Evolutionary conservation across 192 early-diverging fungal species (phyloP), one percentile per base, ranked within the genome.

Genomic region (Ramicandelaber brevisporus): DNA sequence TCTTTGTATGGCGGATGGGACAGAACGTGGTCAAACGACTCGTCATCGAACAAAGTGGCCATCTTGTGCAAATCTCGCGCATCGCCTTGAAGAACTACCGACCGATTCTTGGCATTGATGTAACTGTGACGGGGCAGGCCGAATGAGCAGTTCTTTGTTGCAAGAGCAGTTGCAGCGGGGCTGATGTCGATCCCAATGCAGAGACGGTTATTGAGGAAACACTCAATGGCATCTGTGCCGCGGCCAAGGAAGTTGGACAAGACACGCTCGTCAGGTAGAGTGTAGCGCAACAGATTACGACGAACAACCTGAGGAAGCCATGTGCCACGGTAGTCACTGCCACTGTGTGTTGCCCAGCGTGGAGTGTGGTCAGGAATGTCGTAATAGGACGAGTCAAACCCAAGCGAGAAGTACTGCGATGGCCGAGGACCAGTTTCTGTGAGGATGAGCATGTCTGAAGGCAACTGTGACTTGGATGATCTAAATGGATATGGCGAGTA

Each of bases 1-100:
- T 88, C 81, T 47, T 92, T 92, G 50, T 92, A 92, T 3, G 86
- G 86, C 24, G 86, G 86, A 34, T 92, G 86, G 6, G 78, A 82
- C 16, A 92, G 57, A 4, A 92, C 57, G 35, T 86, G 82, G 46
- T 86, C 80, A 41, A 76, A 92, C 10, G 55, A 58, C 17, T 74
- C 76, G 13, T 50, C 48, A 33, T 57, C 70, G 32, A 83, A 76
- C 30, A 82, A 51, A 1, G 66, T 44, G 4, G 59, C 63, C 4
- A 34, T 29, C 6, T 41, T 37, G 9, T 40, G 20, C 21, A 90
- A 48, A 15, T 61, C 32, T 14, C 86, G 60, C 4, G 86, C 68
- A 41, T 90, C 86, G 13, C 68, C 74, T 32, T 75, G 69, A 18
- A 83, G 54, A 24, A 90, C 68, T 6, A 75, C 68, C 0, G 86